phyloP scores from a whole-genome alignment of 345 rosid genomes.

The Eucalyptus melliodora region DNA sequence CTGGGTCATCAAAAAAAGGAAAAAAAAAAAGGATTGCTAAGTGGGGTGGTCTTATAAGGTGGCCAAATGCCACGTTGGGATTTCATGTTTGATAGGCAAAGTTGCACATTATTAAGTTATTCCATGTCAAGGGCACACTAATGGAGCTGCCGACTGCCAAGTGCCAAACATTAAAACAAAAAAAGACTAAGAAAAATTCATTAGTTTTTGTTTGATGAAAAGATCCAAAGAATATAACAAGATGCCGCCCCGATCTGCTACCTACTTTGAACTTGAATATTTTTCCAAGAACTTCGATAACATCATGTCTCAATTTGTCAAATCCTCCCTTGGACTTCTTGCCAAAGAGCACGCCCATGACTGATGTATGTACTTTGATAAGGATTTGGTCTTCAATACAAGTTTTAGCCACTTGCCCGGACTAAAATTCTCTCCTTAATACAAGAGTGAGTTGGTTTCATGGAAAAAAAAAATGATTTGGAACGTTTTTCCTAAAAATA shows the following conservation, averaged over 20 bases:
- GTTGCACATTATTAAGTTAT: background rate
- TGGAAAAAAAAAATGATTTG: background rate
- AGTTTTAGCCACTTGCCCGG: background rate
- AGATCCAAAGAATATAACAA: background rate
- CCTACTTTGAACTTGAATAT: background rate
- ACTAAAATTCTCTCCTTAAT: background rate
- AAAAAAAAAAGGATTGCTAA: too few relatives aligned
- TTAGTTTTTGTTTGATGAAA: background rate
- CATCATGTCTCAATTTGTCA: background rate
- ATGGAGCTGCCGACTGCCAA: background rate
- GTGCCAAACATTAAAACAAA: background rate
- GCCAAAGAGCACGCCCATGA: background rate
- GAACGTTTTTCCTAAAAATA: too few relatives aligned
- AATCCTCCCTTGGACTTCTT: background rate
- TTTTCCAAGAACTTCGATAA: background rate
- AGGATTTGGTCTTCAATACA: background rate
- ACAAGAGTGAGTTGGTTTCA: background rate
- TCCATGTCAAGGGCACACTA: background rate
- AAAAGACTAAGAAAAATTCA: background rate
- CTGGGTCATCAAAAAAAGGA: fast-evolving
- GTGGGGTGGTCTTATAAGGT: background rate
- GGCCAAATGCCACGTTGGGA: background rate
- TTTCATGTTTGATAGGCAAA: background rate
- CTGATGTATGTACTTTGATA: background rate
- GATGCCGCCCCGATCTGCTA: background rate